Evolutionary conservation across 176 grass and related monocot genomes (phyloP).

Genomic region (Phoenix dactylifera): DNA sequence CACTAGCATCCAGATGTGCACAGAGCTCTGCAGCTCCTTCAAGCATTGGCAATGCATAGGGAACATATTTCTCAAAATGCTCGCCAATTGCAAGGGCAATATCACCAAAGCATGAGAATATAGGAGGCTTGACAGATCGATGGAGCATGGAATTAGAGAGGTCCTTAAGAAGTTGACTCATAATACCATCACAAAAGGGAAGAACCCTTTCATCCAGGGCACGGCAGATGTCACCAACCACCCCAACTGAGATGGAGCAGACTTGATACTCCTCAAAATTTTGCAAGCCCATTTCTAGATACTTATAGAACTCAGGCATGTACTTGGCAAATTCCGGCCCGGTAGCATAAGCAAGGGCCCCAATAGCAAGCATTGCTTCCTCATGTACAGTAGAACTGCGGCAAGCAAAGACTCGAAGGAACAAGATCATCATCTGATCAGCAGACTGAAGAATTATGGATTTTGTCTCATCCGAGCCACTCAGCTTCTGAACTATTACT

Average conservation of each 20-base stretch:
- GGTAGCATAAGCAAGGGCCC: constrained; percentile 85
- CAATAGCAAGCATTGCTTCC: constrained; percentile 88
- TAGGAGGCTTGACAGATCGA: constrained; percentile 66
- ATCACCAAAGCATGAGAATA: constrained; percentile 87
- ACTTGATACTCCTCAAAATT: constrained; percentile 93
- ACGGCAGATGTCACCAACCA: constrained; percentile 83
- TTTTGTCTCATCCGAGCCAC: constrained; percentile 50
- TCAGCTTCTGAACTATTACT: constrained; percentile 86
- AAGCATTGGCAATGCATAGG: constrained; percentile 73
- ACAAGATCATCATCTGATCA: constrained; percentile 79
- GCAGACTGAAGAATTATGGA: constrained; percentile 51
- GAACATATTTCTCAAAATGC: constrained; percentile 80
- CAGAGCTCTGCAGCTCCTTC: constrained; percentile 67
- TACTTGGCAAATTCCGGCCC: constrained; percentile 77
- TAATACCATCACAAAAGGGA: constrained; percentile 79
- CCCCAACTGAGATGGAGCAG: constrained; percentile 76
- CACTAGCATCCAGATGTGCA: constrained; percentile 47
- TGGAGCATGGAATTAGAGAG: constrained; percentile 66
- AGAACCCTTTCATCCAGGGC: constrained; percentile 78
- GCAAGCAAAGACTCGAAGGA: constrained; percentile 72
- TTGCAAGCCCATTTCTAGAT: constrained; percentile 70
- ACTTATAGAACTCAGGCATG: constrained; percentile 73
- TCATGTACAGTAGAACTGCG: constrained; percentile 78
- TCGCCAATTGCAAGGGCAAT: constrained; percentile 89
- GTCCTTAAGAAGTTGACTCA: constrained; percentile 80